Base-by-base conservation (phyloP, 208 protist species). In the Blechomonas ayalai region DNA sequence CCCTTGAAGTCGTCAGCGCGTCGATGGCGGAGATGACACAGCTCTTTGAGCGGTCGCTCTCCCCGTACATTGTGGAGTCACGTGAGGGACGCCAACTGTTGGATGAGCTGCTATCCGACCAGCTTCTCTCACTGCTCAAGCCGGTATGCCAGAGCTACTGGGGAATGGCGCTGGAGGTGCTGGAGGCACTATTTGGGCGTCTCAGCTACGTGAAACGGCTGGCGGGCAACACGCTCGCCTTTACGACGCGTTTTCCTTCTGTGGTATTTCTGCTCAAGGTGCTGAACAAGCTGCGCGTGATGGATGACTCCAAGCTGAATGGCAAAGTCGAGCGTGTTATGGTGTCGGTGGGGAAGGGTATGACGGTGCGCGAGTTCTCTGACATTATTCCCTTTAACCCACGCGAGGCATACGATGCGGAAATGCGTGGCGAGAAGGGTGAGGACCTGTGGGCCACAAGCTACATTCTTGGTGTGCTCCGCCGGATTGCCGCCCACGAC, bases 1-100 rank as follows among this genome's bases (percentile, higher is more conserved):
- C 82, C 10, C 53, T 68, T 3, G 60, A 59, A 8, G 59, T 91
- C 4, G 61, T 73, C 18, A 57, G 43, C 16, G 29, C 64, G 4
- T 68, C 73, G 3, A 41, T 77, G 18, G 38, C 54, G 4, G 74
- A 92, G 58, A 38, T 92, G 46, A 59, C 54, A 26, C 54, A 54
- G 4, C 67, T 92, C 13, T 69, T 88, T 32, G 43, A 56, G n/a
- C 78, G 73, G 26, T 61, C 72, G 13, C 40, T 92, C 16, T 89
- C 83, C 8, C 83, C 83, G 0, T 84, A 86, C 68, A 82, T 92
- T 55, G 65, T 88, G 3, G 78, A 92, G 57, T 82, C 68, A 19
- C 10, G 39, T 1, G 79, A 89, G 54, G 83, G 83, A 19, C 70
- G 53, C 29, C 59, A 66, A 13, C 62, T 80, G 61, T 68, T 92